Evolutionary conservation across 2,329 filamentous ascomycete genomes (phyloP), one percentile per base, ranked within the genome.

Genomic region (Cladophialophora chaetospira): DNA sequence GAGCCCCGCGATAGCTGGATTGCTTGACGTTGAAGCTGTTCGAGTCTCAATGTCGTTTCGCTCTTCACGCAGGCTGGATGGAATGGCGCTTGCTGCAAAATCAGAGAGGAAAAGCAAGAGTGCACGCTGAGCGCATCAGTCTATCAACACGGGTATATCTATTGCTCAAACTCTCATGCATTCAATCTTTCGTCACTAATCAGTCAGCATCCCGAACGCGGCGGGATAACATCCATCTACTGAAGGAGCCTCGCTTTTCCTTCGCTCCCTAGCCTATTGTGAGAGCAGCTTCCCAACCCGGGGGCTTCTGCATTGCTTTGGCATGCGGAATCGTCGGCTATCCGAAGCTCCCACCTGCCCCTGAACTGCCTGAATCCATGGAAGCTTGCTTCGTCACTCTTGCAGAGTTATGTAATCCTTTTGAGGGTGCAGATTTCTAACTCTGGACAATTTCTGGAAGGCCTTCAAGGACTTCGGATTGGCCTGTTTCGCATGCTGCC

Each of bases 341-440:
- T 26, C 23, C 25, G 36, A 19, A 43, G 26, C 33, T 17, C 53
- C 17, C 35, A 31, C 10, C 45, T 45, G 31, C 19, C 29, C 50
- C 50, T 23, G 17, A 21, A 19, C 25, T 51, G 15, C 25, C 42
- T 57, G 40, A 17, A 44, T 35, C n/a, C 26, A 33, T 47, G 29
- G 19, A 42, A n/a, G 43, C 19, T 31, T 55, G 60, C 60, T 62
- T 62, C 44, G 60, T 62, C 60, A 62, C 42, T 51, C 29, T 19
- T 36, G 38, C 46, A 33, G 23, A 17, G 29, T 60, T 62, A 60
- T 55, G 57, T 62, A 57, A 62, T 62, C 60, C 15, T 17, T 25
- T 36, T 29, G 28, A 44, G 43, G 44, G 31, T 53, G 43, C 56
- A 44, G 43, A 59, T 36, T 45, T 21, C 35, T 46, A 51, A 51